phyloP scores from a whole-genome alignment of 192 early-diverging fungal genomes.

The Coemansia javaensis region DNA sequence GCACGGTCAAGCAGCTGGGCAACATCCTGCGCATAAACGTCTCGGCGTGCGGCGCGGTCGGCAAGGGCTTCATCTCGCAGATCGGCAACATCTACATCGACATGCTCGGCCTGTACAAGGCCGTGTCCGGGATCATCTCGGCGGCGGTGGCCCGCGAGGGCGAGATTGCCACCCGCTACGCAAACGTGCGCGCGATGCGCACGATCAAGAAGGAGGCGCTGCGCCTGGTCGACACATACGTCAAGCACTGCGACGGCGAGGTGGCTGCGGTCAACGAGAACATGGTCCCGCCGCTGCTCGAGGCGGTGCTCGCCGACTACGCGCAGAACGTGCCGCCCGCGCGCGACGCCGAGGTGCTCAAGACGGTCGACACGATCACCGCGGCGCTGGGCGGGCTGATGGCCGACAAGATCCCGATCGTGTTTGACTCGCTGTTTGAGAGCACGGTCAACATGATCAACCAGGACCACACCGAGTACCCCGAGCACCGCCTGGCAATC shows the following conservation, averaged over 20 bases:
- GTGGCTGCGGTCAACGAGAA: constrained; percentile 69
- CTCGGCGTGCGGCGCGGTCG: constrained; percentile 81
- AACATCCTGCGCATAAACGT: constrained; percentile 97
- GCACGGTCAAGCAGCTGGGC: constrained; percentile 78
- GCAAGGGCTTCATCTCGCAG: constrained; percentile 82
- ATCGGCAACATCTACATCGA: constrained; percentile 86
- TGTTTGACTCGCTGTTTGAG: constrained; percentile 93
- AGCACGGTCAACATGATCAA: constrained; percentile 99
- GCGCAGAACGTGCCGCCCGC: constrained; percentile 80
- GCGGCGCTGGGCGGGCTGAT: constrained; percentile 69
- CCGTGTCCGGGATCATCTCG: constrained; percentile 80
- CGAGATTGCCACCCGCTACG: constrained; percentile 85
- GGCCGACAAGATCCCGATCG: constrained; percentile 74
- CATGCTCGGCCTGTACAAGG: constrained; percentile 87
- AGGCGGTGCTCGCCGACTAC: constrained; percentile 88
- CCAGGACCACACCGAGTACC: constrained; percentile 96
- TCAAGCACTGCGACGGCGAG: constrained; percentile 80
- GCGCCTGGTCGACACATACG: constrained; percentile 88
- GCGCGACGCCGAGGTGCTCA: constrained; percentile 92
- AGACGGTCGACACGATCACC: constrained; percentile 86
- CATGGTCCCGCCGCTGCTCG: constrained; percentile 87
- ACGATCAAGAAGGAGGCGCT: constrained; percentile 97
- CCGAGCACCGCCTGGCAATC: constrained; percentile 94
- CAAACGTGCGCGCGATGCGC: constrained; percentile 82
- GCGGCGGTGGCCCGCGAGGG: constrained; percentile 69